Conservation (phyloP, 1,139 yeast species). For the Suhomyces bolitotheri region DNA sequence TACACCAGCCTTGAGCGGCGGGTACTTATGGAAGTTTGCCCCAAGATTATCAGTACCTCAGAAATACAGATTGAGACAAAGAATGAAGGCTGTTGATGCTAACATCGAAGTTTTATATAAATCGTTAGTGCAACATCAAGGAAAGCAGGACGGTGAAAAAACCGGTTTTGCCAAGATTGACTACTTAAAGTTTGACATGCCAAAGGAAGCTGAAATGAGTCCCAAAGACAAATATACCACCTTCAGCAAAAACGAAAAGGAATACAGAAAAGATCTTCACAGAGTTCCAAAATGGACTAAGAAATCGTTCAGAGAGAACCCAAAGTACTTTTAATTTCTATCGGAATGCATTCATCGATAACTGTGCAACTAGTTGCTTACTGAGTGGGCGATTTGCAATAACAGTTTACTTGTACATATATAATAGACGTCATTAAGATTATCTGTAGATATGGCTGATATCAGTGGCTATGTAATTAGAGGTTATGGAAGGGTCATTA, state of each 20-base stretch:
- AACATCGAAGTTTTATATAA: slow-evolving; percentile 70
- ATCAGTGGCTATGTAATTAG: too few species aligned
- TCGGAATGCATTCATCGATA: background rate
- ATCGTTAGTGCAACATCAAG: slow-evolving; percentile 45
- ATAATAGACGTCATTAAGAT: slow-evolving; percentile 1
- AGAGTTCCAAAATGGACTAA: slow-evolving; percentile 90
- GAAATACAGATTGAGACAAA: slow-evolving; percentile 77
- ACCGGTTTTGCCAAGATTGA: slow-evolving; percentile 56
- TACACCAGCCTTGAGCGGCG: slow-evolving; percentile 66
- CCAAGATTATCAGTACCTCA: slow-evolving; percentile 77
- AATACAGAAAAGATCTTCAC: slow-evolving; percentile 87
- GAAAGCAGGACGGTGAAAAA: slow-evolving; percentile 33
- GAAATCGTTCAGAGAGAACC: slow-evolving; percentile 75
- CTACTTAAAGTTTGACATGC: slow-evolving; percentile 56
- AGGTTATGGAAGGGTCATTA: too few species aligned
- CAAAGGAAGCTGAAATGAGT: slow-evolving; percentile 78
- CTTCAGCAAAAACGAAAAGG: slow-evolving; percentile 69
- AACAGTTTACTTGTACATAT: slow-evolving; percentile 10
- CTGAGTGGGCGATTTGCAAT: slow-evolving; percentile 1
- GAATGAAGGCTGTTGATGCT: slow-evolving; percentile 78
- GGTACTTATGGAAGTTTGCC: slow-evolving; percentile 75
- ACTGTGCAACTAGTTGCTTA: background rate
- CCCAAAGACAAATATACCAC: slow-evolving; percentile 86
- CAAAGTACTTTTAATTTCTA: slow-evolving; percentile 59
- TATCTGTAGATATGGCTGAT: slow-evolving; percentile 2